Percentiles rank a stretch among this genome's conserved stretches.
These are phyloP conservation scores for Nothopassalora personata DNA, from an alignment of 2,329 filamentous ascomycete genomes.

Conservation along the genomic window DNA sequence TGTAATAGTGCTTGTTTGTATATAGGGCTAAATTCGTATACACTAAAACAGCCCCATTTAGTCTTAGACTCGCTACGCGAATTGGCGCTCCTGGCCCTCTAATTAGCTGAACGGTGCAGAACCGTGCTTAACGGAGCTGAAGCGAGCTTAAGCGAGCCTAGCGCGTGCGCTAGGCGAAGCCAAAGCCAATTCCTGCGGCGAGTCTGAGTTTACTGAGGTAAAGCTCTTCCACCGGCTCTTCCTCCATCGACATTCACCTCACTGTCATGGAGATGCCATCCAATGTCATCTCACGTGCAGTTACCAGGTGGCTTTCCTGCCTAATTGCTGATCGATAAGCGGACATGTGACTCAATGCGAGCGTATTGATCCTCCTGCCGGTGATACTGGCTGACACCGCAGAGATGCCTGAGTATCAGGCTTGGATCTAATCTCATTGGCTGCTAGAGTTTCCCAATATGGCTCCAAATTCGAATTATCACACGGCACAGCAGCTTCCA, in stretches of 20 bases:
- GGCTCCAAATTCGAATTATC: neutral
- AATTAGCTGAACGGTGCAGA: no score
- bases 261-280: neutral
- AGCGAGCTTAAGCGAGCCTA: no score
- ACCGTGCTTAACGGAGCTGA: no score
- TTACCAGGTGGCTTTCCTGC: neutral
- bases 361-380: neutral
- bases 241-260: neutral
- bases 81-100: no score
- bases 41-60: no score
- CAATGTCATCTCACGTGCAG: neutral
- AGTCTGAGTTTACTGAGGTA: no score
- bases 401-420: neutral
- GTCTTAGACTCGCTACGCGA: no score
- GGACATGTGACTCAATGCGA: neutral
- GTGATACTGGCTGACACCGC: neutral
- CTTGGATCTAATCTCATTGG: neutral
- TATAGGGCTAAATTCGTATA: no score
- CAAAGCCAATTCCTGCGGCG: no score
- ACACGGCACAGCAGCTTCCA: neutral
- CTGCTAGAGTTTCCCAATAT: neutral
- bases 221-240: neutral
- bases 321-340: neutral
- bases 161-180: no score
- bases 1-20: no score